Percentiles rank a stretch among this genome's conserved stretches.
Evolutionary conservation across 2,329 filamentous ascomycete genomes (phyloP).

Genomic region (Eutypa lata): DNA sequence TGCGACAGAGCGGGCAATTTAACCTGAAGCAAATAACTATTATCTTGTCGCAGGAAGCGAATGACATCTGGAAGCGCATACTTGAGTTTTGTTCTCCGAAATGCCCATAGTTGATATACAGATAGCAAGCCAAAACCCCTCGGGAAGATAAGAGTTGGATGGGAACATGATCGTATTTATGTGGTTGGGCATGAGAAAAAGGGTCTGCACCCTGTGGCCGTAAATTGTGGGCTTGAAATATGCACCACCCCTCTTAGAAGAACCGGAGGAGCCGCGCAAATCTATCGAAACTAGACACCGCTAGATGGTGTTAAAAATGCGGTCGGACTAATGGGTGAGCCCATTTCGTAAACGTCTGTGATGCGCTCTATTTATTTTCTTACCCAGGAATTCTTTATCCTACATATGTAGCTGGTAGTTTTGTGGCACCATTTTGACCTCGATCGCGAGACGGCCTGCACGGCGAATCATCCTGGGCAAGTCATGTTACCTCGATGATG

Average conservation of each 20-base stretch:
- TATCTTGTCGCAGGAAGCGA: neutral
- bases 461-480: neutral
- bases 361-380: neutral
- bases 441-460: conserved; percentile 2
- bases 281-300: neutral
- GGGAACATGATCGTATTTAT: neutral
- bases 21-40: neutral
- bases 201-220: neutral
- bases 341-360: neutral
- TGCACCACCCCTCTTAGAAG: neutral
- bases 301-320: neutral
- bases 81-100: too few relatives aligned
- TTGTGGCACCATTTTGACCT: neutral
- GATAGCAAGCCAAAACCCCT: too few relatives aligned
- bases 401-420: neutral
- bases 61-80: neutral
- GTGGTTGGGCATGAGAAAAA: neutral
- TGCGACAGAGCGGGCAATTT: neutral
- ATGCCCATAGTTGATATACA: too few relatives aligned
- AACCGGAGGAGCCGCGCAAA: neutral
- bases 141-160: too few relatives aligned
- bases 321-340: neutral
- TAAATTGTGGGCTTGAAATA: neutral
- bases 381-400: neutral
- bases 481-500: conserved; percentile 13